Conservation (phyloP, 2,329 filamentous ascomycete genomes). For the Fusarium incarnatum region DNA sequence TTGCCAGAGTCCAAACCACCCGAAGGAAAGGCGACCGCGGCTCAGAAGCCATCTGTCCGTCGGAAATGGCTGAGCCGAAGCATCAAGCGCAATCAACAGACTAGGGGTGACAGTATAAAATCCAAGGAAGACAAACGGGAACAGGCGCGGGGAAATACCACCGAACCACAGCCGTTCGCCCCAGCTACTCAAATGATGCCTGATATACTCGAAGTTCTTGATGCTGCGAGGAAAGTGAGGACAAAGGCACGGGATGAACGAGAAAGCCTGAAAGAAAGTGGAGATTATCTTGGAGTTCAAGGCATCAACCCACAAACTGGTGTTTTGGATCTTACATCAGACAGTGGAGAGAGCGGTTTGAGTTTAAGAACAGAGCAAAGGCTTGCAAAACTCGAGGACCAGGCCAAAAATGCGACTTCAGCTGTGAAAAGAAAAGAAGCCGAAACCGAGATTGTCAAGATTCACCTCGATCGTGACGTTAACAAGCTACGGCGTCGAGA, state of each 20-base stretch:
- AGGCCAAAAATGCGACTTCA: slow-evolving; percentile 51
- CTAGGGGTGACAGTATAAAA: neutral
- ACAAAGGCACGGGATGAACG: slow-evolving; percentile 53
- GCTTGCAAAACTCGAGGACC: slow-evolving; percentile 49
- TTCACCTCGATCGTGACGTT: slow-evolving; percentile 48
- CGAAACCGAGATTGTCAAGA: slow-evolving; percentile 56
- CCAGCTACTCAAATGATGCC: neutral
- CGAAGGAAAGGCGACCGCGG: neutral
- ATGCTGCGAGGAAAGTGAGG: slow-evolving; percentile 50
- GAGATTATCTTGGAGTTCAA: slow-evolving; percentile 69
- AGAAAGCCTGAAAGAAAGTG: slow-evolving; percentile 62
- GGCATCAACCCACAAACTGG: slow-evolving; percentile 69
- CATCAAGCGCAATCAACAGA: slow-evolving; percentile 6
- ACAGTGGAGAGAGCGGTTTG: slow-evolving; percentile 57
- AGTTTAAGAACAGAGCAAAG: slow-evolving; percentile 49
- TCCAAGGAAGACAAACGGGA: neutral
- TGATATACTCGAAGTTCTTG: slow-evolving; percentile 36
- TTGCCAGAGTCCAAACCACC: neutral
- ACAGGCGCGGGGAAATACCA: neutral
- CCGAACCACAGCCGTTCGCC: neutral
- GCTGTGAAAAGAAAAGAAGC: slow-evolving; percentile 59
- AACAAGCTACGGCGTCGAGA: slow-evolving; percentile 59
- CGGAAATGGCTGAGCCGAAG: slow-evolving; percentile 31
- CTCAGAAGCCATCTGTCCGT: neutral
- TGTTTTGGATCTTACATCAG: slow-evolving; percentile 61